phyloP scores from a whole-genome alignment of 1,284 basidiomycete genomes.

The Tausonia pullulans region DNA sequence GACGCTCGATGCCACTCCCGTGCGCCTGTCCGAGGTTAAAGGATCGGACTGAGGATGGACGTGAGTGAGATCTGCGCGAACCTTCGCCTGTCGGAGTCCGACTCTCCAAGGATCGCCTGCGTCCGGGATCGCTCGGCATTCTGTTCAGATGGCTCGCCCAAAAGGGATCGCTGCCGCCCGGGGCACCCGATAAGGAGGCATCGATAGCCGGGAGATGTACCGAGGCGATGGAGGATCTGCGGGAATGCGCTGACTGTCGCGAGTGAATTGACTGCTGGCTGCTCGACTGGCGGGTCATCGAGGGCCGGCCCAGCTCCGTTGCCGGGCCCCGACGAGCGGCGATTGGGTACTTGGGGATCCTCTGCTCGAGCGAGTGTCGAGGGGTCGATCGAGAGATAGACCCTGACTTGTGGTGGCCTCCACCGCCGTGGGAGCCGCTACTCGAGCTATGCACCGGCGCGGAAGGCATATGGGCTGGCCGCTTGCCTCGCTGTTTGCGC shows the following conservation, averaged over 20 bases:
- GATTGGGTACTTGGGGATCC: no score
- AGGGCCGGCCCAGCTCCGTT: background rate
- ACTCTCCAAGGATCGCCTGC: conserved; percentile 27
- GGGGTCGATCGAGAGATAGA: conserved; percentile 21
- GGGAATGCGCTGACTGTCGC: conserved; percentile 14
- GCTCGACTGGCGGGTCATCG: conserved; percentile 29
- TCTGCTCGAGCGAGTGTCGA: no score
- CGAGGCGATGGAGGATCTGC: conserved; percentile 30
- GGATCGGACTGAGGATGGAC: conserved; percentile 29
- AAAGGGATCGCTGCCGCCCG: no score
- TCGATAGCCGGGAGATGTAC: conserved; percentile 27
- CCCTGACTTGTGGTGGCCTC: no score
- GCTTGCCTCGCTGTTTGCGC: conserved; percentile 25
- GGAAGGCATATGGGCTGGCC: background rate
- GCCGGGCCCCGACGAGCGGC: no score
- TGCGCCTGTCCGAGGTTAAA: conserved; percentile 17
- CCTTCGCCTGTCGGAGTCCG: conserved; percentile 33
- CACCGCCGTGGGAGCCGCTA: no score
- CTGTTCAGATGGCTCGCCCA: conserved; percentile 16
- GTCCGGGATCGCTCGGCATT: conserved; percentile 28
- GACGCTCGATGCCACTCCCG: conserved; percentile 9
- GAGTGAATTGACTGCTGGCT: conserved; percentile 31
- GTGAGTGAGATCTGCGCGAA: conserved; percentile 23
- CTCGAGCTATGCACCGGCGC: no score
- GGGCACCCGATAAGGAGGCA: conserved; percentile 18